Base-by-base conservation (phyloP, 164 flowering plant genomes). In the Protea cynaroides region DNA sequence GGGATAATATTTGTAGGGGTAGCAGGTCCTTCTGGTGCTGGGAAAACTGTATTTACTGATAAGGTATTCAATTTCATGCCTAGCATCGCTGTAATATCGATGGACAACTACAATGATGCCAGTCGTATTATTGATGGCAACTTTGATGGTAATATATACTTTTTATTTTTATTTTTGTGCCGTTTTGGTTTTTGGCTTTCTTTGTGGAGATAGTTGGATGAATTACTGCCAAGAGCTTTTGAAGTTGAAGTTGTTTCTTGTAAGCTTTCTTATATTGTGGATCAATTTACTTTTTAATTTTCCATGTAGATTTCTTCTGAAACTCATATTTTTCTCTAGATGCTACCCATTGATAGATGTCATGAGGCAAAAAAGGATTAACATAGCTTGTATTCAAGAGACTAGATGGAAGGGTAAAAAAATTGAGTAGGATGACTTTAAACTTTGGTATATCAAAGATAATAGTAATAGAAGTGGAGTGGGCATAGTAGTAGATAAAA, bases 1-100 rank as follows among this genome's bases (percentile, higher is more conserved):
- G 99, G 97, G 40, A 71, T 95, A 23, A 78, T 88, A 72, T 68
- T 92, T 63, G 81, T 92, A 9, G 99, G 99, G 13, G 57, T 94
- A 58, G 97, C 97, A 12, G 99, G 99, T 51, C 99, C 97, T 25
- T 92, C 97, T 56, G 99, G 99, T 13, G 97, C 99, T 65, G 97
- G 99, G 71, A 95, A 95, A 80, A 92, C 97, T 57, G 79, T 87
- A 1, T 92, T 92, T 49, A 88, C 97, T 1, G 99, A 95, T 68
- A 92, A 95, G 79, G 82, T 92, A 52, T 79, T 88, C 63, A 87
- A 82, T 67, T 88, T 90, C 68, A 89, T 90, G 97, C 96, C 97
- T 43, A 86, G 91, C 68, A 73, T 90, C 72, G 94, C 94, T 53
- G 86, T 90, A 64, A 87, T 95, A 67, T 90, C 97, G 50, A 90